phyloP scores from a whole-genome alignment of 306 rosid species.

The Lathyrus tuberosus region DNA sequence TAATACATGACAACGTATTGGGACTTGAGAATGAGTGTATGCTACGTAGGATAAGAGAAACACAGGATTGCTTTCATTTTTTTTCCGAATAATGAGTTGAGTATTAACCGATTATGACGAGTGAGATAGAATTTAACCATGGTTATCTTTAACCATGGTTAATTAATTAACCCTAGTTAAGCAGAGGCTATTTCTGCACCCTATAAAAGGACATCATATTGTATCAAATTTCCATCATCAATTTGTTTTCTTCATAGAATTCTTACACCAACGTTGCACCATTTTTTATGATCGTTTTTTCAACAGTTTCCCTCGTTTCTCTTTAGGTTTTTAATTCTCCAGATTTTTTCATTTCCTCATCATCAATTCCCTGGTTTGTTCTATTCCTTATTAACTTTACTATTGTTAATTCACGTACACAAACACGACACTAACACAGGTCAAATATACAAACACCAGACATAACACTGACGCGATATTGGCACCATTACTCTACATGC shows the following conservation, averaged over 20 bases:
- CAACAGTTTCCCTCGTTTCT: neutral
- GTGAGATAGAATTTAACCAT: conserved; percentile 54
- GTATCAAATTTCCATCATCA: conserved; percentile 28
- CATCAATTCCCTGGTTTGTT: conserved; percentile 39
- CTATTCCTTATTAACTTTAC: neutral
- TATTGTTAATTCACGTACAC: no score
- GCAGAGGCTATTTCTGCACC: conserved; percentile 1
- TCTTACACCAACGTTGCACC: neutral
- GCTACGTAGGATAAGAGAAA: neutral
- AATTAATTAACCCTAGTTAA: conserved; percentile 42
- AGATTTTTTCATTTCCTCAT: conserved; percentile 12
- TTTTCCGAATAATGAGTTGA: neutral
- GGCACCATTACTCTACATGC: no score
- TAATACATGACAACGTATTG: no score
- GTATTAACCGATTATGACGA: conserved; percentile 29
- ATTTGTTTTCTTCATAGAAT: neutral
- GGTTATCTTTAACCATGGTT: conserved; percentile 34
- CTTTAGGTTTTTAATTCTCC: conserved; percentile 25
- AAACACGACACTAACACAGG: no score
- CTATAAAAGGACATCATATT: conserved; percentile 45
- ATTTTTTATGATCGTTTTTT: conserved; percentile 31
- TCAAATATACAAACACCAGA: no score
- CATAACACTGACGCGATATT: no score
- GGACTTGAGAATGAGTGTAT: no score
- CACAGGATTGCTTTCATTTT: neutral